Conservation (phyloP, 139 green algal genomes). For the Yamagishiella unicocca region DNA sequence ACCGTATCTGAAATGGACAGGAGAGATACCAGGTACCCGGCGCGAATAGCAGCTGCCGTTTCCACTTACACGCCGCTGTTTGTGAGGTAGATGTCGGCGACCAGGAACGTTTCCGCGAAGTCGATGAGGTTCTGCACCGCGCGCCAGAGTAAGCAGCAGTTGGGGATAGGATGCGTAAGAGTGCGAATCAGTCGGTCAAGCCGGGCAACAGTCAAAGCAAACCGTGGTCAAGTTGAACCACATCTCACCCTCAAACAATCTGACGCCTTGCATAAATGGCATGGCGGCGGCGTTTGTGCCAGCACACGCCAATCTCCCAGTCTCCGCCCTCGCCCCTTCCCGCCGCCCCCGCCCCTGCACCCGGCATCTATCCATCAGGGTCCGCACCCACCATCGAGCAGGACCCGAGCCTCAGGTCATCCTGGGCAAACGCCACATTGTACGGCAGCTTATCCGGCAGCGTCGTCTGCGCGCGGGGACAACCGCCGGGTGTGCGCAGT, state of each 20-base stretch:
- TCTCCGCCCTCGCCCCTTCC: not conserved
- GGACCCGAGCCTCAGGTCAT: not conserved
- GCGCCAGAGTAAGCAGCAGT: too few relatives aligned
- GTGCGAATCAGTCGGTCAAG: not conserved
- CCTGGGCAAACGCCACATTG: not conserved
- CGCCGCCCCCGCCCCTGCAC: not conserved
- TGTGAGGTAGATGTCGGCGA: not conserved
- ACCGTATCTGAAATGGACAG: too few relatives aligned
- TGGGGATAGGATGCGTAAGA: not conserved
- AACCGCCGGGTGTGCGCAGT: too few relatives aligned
- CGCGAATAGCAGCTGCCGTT: not conserved
- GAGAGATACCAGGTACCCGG: not conserved
- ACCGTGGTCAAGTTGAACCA: not conserved
- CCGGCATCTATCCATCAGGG: not conserved
- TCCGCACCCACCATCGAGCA: conserved; percentile 4
- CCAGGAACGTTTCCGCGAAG: not conserved
- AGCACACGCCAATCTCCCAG: not conserved
- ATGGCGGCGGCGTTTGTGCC: not conserved
- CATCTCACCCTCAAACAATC: not conserved
- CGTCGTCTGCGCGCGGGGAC: not conserved
- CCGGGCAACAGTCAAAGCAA: not conserved
- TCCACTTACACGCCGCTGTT: not conserved
- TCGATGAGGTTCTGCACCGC: conserved; percentile 15
- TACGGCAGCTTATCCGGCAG: not conserved
- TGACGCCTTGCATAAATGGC: not conserved